A percentile compares a stretch with the other conserved stretches of the same genome.
phyloP scores from a whole-genome alignment of 306 rosid genomes.

The Canavalia ensiformis region DNA sequence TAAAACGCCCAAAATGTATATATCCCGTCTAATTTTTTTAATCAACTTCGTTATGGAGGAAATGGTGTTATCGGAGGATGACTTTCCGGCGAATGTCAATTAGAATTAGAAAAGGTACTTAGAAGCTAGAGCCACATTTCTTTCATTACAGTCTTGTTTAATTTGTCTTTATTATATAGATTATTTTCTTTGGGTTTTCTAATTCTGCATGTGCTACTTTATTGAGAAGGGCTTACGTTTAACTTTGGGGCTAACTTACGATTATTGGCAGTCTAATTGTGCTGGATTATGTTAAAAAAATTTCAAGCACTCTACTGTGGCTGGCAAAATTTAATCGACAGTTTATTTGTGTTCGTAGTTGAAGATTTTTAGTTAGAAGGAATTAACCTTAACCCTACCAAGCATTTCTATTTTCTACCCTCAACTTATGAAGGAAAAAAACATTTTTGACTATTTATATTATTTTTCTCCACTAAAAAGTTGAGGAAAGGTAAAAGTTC shows the following conservation, averaged over 20 bases:
- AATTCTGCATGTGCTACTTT: too few species aligned
- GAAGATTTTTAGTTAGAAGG: not conserved
- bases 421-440: not conserved
- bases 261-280: too few species aligned
- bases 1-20: slow-evolving; percentile 39
- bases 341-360: too few species aligned
- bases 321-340: too few species aligned
- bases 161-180: not conserved
- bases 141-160: slow-evolving; percentile 22
- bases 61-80: not conserved
- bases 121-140: not conserved
- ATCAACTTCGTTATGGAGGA: slow-evolving; percentile 19
- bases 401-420: not conserved
- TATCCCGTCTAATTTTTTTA: slow-evolving; percentile 42
- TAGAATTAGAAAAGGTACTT: not conserved
- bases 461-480: not conserved
- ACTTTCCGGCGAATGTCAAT: too few species aligned
- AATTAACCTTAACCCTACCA: not conserved
- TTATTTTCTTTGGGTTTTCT: slow-evolving; percentile 29
- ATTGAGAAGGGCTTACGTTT: too few species aligned
- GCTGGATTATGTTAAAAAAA: too few species aligned
- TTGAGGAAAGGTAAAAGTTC: too few species aligned
- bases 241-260: too few species aligned
- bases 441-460: not conserved
- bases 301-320: too few species aligned